phyloP scores from a whole-genome alignment of 345 rosid species.

The Streptanthus diversifolius region DNA sequence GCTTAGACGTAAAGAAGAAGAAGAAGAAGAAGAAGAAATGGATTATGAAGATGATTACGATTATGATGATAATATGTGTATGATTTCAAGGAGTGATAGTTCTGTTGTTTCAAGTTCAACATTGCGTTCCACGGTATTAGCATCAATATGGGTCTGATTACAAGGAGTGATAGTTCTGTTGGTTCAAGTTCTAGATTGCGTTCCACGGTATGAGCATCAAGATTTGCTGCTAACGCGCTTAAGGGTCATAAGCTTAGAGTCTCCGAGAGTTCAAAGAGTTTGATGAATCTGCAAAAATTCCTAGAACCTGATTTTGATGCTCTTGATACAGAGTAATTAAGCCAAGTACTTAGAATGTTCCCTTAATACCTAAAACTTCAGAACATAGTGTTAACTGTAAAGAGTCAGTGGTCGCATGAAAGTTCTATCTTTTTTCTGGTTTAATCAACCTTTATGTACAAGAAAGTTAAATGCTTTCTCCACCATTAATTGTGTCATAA shows the following conservation, averaged over 20 bases:
- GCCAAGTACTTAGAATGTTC: neutral
- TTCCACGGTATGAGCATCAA: conserved; percentile 60
- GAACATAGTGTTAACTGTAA: neutral
- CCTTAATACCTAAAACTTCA: neutral
- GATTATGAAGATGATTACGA: conserved; percentile 36
- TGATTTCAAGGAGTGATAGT: conserved; percentile 14
- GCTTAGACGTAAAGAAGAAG: conserved; percentile 52
- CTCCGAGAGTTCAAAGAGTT: conserved; percentile 22
- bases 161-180: neutral
- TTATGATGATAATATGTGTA: conserved; percentile 28
- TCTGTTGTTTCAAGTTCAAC: conserved; percentile 26
- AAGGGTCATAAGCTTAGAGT: conserved; percentile 39
- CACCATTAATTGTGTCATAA: neutral
- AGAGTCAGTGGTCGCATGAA: neutral
- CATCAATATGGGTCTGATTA: conserved; percentile 41
- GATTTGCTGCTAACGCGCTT: conserved; percentile 71
- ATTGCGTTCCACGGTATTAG: conserved; percentile 57
- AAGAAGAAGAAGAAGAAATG: conserved; percentile 43
- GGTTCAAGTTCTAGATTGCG: conserved; percentile 39
- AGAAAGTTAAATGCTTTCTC: neutral
- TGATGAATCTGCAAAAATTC: conserved; percentile 58
- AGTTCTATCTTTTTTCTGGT: neutral
- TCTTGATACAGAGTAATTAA: conserved; percentile 16
- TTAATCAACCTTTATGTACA: neutral
- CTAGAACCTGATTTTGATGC: conserved; percentile 63